A percentile compares a stretch with the other conserved stretches of the same genome.
These are phyloP conservation scores for Apophysomyces ossiformis DNA, from an alignment of 371 early-diverging fungal genomes.

Conservation along the genomic window DNA sequence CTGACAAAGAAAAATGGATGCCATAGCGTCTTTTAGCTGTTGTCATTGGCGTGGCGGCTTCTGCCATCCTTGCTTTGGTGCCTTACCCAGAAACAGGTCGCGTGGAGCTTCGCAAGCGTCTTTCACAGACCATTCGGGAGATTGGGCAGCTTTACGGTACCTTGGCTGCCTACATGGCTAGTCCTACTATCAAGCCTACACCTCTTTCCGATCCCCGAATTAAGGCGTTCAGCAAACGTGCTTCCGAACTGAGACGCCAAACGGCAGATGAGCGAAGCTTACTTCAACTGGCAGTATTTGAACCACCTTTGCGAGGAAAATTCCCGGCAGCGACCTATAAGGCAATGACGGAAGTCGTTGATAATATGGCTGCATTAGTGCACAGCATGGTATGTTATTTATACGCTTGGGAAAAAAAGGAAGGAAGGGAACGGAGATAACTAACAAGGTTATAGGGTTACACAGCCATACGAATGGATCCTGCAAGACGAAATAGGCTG, in stretches of 20 bases:
- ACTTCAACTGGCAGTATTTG: slow-evolving; percentile 27
- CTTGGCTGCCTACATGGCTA: slow-evolving; percentile 7
- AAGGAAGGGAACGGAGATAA: neutral
- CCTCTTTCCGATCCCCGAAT: slow-evolving; percentile 13
- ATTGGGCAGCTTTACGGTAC: slow-evolving; percentile 13
- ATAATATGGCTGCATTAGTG: slow-evolving; percentile 39
- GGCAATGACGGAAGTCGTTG: slow-evolving; percentile 29
- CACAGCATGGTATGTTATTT: slow-evolving; percentile 26
- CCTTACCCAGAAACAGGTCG: slow-evolving; percentile 13
- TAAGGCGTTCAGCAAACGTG: slow-evolving; percentile 25
- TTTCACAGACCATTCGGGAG: slow-evolving; percentile 12
- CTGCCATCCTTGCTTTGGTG: slow-evolving; percentile 13
- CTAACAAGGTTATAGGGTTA: slow-evolving; percentile 20
- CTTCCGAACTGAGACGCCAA: slow-evolving; percentile 31
- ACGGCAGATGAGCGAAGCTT: slow-evolving; percentile 30
- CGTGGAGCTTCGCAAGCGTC: slow-evolving; percentile 15
- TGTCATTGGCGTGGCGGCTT: slow-evolving; percentile 16
- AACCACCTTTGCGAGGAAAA: slow-evolving; percentile 38
- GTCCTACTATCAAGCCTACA: slow-evolving; percentile 1
- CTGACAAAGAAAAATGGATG: too few species aligned
- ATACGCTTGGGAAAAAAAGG: too few species aligned
- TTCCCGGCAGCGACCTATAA: slow-evolving; percentile 31
- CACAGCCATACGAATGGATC: slow-evolving; percentile 19
- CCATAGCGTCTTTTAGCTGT: slow-evolving; percentile 4
- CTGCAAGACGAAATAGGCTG: slow-evolving; percentile 22